Evolutionary conservation across 2,329 filamentous ascomycete genomes (phyloP), one percentile per base, ranked within the genome.

Genomic region (Neurospora crassa): DNA sequence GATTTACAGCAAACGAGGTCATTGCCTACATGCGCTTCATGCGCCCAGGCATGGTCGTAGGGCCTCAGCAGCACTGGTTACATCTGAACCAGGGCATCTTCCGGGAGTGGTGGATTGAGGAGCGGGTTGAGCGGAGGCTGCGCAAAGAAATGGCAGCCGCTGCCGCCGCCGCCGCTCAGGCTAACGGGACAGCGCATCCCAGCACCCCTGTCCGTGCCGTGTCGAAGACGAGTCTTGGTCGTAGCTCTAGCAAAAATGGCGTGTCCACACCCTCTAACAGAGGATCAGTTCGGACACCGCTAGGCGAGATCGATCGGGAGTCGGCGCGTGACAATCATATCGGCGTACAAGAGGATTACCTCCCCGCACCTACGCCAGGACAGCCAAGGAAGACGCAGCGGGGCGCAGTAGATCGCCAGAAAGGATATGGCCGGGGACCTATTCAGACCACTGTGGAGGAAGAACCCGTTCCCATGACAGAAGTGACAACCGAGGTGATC

Each of bases 21-120:
- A 98, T 98, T 79, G 92, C 94, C 3, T 99, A 94, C 81, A 98
- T 99, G 95, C 91, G 95, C 73, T 99, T 99, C 83, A 98, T 98
- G 95, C 89, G 95, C 72, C 96, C 96, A 0, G 96, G 96, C 70
- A 99, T 99, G 96, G 96, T 99, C 7, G 96, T 99, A 70, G 96
- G 96, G 0, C 96, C 96, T 47, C 96, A 99, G 80, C 96, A 99
- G 82, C 96, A 99, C 82, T 99, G 96, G 96, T 88, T 99, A 70
- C 96, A 99, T 79, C 88, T 99, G 74, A 97, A 99, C 83, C 96
- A 99, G 82, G 92, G 92, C 43, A 91, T 92, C 43, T 99, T 99
- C 89, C 89, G 96, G n/a, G 94, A 98, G 82, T 99, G 96, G 96
- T 98, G 94, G 93, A 88, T 96, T 78, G 93, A 94, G 82, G 92